A percentile compares a stretch with the other conserved stretches of the same genome.
Evolutionary conservation across 805 yeast genomes (phyloP).

Genomic region (Naumovozyma dairenensis): DNA sequence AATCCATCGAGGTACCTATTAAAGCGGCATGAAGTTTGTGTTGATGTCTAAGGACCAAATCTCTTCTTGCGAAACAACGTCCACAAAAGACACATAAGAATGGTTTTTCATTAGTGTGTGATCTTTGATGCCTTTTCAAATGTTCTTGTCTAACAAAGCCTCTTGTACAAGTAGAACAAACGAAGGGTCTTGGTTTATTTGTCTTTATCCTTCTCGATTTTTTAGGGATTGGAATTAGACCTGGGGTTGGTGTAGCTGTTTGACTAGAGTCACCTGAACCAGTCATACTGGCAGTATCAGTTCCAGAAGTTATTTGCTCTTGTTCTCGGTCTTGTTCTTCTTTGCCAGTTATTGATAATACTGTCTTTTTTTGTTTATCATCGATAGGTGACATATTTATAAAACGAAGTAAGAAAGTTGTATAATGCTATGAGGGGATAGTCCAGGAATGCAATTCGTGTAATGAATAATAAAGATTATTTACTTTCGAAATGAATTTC

Average conservation of each 20-base stretch:
- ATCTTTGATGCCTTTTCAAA: constrained; percentile 83
- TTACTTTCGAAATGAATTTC: no score
- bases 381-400: no score
- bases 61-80: constrained; percentile 85
- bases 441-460: no score
- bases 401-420: no score
- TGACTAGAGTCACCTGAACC: no score
- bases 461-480: no score
- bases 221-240: constrained; percentile 60
- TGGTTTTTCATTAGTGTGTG: constrained; percentile 94
- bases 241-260: neutral
- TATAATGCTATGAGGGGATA: no score
- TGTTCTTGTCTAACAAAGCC: constrained; percentile 95
- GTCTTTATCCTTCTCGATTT: constrained; percentile 76
- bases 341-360: no score
- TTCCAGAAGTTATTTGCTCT: no score
- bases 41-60: constrained; percentile 81
- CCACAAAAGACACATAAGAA: constrained; percentile 96
- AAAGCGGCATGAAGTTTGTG: constrained; percentile 71
- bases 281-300: no score
- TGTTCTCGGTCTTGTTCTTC: no score
- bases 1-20: constrained; percentile 31
- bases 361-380: no score
- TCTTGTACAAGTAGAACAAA: constrained; percentile 81
- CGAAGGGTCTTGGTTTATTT: constrained; percentile 87